Evolutionary conservation across 1,284 basidiomycete genomes (phyloP).

Genomic region (Cerrena zonata): DNA sequence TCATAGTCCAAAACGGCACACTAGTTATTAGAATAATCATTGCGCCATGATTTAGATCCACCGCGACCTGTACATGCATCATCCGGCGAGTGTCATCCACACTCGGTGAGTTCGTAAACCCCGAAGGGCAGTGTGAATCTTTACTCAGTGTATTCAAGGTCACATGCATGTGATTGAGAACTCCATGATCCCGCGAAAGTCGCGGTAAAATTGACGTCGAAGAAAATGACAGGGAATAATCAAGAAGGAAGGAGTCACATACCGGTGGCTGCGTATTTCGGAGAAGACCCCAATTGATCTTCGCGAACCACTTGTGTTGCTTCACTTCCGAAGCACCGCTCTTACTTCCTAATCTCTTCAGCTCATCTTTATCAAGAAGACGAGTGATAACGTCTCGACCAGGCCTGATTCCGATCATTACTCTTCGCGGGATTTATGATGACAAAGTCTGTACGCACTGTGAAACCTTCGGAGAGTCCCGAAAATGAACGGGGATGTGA

Average conservation of each 20-base stretch:
- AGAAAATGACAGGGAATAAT: slow-evolving; percentile 4
- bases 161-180: background rate
- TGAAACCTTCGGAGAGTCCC: slow-evolving; percentile 80
- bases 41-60: too few species aligned
- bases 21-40: too few species aligned
- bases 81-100: too few species aligned
- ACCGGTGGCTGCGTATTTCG: slow-evolving; percentile 91
- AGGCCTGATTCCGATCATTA: slow-evolving; percentile 42
- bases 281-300: slow-evolving; percentile 94
- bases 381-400: slow-evolving; percentile 86
- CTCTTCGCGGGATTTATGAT: background rate
- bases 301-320: slow-evolving; percentile 96
- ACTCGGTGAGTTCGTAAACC: too few species aligned
- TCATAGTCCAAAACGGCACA: too few species aligned
- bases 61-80: too few species aligned
- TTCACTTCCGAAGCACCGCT: slow-evolving; percentile 98
- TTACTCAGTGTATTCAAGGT: background rate
- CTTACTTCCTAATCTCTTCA: slow-evolving; percentile 81
- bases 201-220: background rate
- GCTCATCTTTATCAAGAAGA: slow-evolving; percentile 90
- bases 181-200: background rate
- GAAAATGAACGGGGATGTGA: slow-evolving; percentile 81
- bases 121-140: too few species aligned
- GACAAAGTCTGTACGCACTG: slow-evolving; percentile 47
- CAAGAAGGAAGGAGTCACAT: slow-evolving; percentile 29